Base-by-base conservation (phyloP, 495 filamentous ascomycete species). In the Hyaloscypha bicolor region DNA sequence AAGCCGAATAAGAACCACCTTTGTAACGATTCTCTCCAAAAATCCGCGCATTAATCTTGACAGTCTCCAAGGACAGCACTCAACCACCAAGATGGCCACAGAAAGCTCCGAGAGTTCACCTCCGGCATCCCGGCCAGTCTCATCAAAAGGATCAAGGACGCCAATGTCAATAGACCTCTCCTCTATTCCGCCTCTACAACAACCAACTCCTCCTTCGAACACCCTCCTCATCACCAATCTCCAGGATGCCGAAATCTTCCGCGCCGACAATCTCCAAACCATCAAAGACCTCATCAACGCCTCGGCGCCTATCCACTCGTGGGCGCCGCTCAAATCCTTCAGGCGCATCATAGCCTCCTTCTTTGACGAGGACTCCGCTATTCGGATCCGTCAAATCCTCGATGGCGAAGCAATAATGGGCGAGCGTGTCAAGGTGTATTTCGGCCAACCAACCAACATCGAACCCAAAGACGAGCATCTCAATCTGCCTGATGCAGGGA, bases 141-240 rank as follows among this genome's bases (percentile, higher is more conserved):
- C 68, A 6, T 73, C 71, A 8, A 61, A 69, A 48, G 45, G 25
- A 32, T 67, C 63, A n/a, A 63, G 80, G 53, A 77, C 74, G 60
- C 82, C 83, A n/a, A 85, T 95, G 62, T 89, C 88, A 5, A 83
- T 99, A 64, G 94, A 97, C 76, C 83, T 99, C 39, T 89, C 88
- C 67, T 88, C 83, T 74, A 75, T 97, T 22, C 94, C 94, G 39
- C 84, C 92, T 3, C 83, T 97, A 31, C 79, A 81, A n/a, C 85
- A 89, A 73, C 94, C 95, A 6, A 86, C 91, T 3, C 87, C 90
- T 29, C 93, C 94, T 39, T 91, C 92, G 66, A 99, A 99, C 80
- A 97, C 93, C 0, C 91, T 99, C 60, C 85, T 99, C 64, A 93
- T 99, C 77, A 95, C 93, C 71, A 92, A 97, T 78, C 88, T 99